phyloP scores from a whole-genome alignment of 2,329 filamentous ascomycete species.

The Blastomyces percursus region DNA sequence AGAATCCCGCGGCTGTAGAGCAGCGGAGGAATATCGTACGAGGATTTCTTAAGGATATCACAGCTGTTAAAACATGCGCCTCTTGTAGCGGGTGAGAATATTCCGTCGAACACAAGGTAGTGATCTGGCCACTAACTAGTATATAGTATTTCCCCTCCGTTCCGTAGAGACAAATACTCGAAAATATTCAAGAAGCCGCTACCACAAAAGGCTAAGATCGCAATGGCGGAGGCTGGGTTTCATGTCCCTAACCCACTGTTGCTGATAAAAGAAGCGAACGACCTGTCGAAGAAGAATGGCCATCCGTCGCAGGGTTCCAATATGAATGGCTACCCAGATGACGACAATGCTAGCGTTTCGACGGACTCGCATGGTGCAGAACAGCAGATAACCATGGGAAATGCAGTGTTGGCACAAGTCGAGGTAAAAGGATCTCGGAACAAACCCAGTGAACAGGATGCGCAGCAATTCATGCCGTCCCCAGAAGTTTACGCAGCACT shows the following conservation, averaged over 20 bases:
- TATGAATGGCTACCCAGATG: slow-evolving; percentile 17
- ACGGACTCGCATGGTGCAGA: slow-evolving; percentile 47
- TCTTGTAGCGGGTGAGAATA: slow-evolving; percentile 45
- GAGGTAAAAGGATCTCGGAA: slow-evolving; percentile 23
- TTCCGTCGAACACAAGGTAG: not conserved
- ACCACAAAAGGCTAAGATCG: slow-evolving; percentile 59
- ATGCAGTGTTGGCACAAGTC: slow-evolving; percentile 31
- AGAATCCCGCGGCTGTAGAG: slow-evolving; percentile 74
- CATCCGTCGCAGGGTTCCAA: slow-evolving; percentile 12
- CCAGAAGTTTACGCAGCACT: slow-evolving; percentile 75
- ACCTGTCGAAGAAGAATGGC: slow-evolving; percentile 26
- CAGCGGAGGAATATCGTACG: slow-evolving; percentile 66
- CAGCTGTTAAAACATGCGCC: slow-evolving; percentile 57
- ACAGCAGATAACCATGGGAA: slow-evolving; percentile 47
- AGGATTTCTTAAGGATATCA: slow-evolving; percentile 67
- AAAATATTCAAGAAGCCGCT: slow-evolving; percentile 88
- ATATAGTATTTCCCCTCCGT: slow-evolving; percentile 61
- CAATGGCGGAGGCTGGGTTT: slow-evolving; percentile 61
- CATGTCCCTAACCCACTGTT: slow-evolving; percentile 61
- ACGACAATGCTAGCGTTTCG: slow-evolving; percentile 44
- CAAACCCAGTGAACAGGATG: slow-evolving; percentile 26
- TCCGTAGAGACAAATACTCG: slow-evolving; percentile 78
- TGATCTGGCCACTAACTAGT: not conserved
- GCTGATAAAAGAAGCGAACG: slow-evolving; percentile 41
- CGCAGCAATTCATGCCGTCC: slow-evolving; percentile 67